phyloP scores from a whole-genome alignment of 2,329 filamentous ascomycete genomes.

The Botrytis paeoniae region DNA sequence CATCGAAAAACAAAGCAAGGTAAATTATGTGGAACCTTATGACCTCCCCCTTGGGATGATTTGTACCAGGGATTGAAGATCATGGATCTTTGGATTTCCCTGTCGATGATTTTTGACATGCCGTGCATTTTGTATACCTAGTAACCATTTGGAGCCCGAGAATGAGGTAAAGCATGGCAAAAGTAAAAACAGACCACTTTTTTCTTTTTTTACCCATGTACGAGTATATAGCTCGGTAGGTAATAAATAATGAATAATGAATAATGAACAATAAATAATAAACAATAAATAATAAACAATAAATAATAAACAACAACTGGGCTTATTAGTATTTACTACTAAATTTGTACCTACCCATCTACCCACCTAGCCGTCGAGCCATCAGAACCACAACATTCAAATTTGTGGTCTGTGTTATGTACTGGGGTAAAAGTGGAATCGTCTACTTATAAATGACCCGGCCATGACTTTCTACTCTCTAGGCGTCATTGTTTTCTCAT shows the following conservation, averaged over 20 bases:
- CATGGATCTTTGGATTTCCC: background rate
- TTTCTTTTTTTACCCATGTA: no score
- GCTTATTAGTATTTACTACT: no score
- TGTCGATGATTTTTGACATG: slow-evolving; percentile 10
- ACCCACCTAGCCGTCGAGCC: background rate
- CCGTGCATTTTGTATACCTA: background rate
- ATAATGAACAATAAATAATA: no score
- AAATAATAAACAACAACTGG: no score
- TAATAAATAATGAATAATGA: no score
- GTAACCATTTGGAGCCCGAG: slow-evolving; percentile 9
- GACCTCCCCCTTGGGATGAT: slow-evolving; percentile 4
- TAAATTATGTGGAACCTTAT: slow-evolving; percentile 10
- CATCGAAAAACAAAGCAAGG: slow-evolving; percentile 10
- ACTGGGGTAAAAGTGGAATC: slow-evolving; percentile 15
- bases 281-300: no score
- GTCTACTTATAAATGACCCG: slow-evolving; percentile 6
- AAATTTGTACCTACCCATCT: no score
- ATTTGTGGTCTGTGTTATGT: slow-evolving; percentile 9
- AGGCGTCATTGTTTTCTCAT: slow-evolving; percentile 6
- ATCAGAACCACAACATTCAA: background rate
- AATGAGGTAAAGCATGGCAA: slow-evolving; percentile 16
- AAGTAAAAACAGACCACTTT: background rate
- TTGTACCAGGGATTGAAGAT: background rate
- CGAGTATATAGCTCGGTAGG: no score
- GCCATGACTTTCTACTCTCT: background rate